phyloP scores from a whole-genome alignment of 129 eudicot genomes.

The Arctium minus region DNA sequence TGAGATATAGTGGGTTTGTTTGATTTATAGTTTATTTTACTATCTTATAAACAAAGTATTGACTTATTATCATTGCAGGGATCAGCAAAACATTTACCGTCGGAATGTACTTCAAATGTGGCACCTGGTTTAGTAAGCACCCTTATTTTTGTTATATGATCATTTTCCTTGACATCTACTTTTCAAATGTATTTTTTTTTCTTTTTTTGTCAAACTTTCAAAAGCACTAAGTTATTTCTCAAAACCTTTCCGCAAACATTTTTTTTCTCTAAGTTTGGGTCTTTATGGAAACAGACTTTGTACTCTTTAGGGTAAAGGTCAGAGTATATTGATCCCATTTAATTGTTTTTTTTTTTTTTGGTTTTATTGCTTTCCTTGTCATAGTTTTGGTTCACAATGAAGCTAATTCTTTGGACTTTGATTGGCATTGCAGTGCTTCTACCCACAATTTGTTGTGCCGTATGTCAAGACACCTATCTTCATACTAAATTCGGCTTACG shows the following conservation, averaged over 20 bases:
- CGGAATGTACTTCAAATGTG: conserved; percentile 37
- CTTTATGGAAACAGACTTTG: too few relatives aligned
- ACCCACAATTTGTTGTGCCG: conserved; percentile 26
- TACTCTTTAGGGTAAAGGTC: too few relatives aligned
- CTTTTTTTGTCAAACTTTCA: neutral
- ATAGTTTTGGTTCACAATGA: neutral
- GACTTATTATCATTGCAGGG: conserved; percentile 25
- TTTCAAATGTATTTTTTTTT: too few relatives aligned
- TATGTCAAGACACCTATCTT: conserved; percentile 34
- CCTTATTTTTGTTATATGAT: neutral
- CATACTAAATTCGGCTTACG: conserved; percentile 38
- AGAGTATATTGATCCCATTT: neutral
- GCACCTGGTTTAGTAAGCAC: conserved; percentile 34
- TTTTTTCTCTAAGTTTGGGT: too few relatives aligned
- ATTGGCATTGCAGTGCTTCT: conserved; percentile 30
- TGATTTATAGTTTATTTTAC: neutral
- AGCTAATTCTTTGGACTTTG: neutral
- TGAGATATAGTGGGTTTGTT: neutral
- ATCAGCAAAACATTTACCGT: conserved; percentile 33
- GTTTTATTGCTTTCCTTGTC: neutral
- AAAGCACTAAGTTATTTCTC: neutral
- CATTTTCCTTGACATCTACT: neutral
- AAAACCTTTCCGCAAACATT: neutral
- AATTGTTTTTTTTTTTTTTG: too few relatives aligned
- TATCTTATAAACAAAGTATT: neutral